Conservation (phyloP, 345 rosid genomes). For the Aethionema arabicum region DNA sequence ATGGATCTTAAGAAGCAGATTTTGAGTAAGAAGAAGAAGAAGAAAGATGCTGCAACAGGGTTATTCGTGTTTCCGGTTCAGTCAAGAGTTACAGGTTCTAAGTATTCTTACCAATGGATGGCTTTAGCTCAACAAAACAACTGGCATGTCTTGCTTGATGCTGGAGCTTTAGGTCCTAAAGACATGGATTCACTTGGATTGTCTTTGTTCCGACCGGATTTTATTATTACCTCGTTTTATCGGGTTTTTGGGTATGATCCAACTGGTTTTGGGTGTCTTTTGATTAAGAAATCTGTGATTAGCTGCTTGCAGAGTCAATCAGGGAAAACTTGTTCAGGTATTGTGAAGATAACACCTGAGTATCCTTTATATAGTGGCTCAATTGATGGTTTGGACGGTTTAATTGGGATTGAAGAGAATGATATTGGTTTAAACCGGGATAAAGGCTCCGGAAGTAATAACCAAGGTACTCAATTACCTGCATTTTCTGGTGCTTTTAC, state of each 20-base stretch:
- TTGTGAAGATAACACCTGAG: conserved; percentile 95
- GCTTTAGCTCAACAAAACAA: conserved; percentile 96
- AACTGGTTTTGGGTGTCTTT: conserved; percentile 97
- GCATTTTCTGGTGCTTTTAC: conserved; percentile 95
- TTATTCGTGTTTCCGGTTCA: conserved; percentile 98
- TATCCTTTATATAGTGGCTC: conserved; percentile 96
- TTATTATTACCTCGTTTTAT: conserved; percentile 91
- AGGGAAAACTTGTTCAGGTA: conserved; percentile 89
- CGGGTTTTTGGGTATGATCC: conserved; percentile 96
- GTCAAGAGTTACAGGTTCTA: conserved; percentile 93
- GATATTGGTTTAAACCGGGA: conserved; percentile 59
- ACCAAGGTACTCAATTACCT: conserved; percentile 72
- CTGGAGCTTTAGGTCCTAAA: conserved; percentile 97
- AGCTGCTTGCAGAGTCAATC: conserved; percentile 89
- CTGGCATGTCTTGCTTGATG: conserved; percentile 99
- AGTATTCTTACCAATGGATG: conserved; percentile 99
- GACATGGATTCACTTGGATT: conserved; percentile 99
- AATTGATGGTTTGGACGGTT: conserved; percentile 71
- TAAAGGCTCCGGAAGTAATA: conserved; percentile 33
- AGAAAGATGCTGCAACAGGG: conserved; percentile 86
- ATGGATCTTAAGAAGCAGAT: conserved; percentile 92
- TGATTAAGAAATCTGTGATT: conserved; percentile 96
- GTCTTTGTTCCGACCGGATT: conserved; percentile 96
- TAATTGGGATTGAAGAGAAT: conserved; percentile 53
- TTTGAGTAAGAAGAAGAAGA: conserved; percentile 72